These are phyloP conservation scores for Pholiota molesta DNA, from an alignment of 768 basidiomycete species.

Conservation along the genomic window DNA sequence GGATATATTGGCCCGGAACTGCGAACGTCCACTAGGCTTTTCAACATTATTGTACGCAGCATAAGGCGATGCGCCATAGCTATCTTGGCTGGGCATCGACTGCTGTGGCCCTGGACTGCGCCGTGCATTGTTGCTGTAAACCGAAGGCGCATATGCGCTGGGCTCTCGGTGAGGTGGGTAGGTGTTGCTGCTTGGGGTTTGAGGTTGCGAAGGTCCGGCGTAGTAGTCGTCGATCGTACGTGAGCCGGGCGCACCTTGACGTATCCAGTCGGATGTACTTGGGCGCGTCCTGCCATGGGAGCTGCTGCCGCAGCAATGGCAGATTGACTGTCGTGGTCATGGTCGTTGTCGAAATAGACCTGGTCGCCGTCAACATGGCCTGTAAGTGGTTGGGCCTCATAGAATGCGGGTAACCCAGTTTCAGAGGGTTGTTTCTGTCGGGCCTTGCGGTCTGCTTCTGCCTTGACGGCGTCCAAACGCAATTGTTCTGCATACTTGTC, in stretches of 20 bases:
- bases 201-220: slow-evolving; percentile 25
- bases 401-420: slow-evolving; percentile 74
- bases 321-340: slow-evolving; percentile 28
- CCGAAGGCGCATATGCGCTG: slow-evolving; percentile 40
- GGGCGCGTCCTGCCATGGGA: slow-evolving; percentile 30
- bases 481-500: slow-evolving; percentile 61
- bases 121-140: slow-evolving; percentile 24
- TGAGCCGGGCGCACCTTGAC: slow-evolving; percentile 64
- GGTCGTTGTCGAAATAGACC: slow-evolving; percentile 55
- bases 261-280: slow-evolving; percentile 59
- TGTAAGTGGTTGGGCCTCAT: slow-evolving; percentile 74
- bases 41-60: slow-evolving; percentile 28
- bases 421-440: slow-evolving; percentile 56
- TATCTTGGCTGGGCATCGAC: slow-evolving; percentile 17
- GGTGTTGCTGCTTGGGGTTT: slow-evolving; percentile 28
- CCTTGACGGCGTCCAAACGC: slow-evolving; percentile 84
- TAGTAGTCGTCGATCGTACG: slow-evolving; percentile 82
- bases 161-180: slow-evolving; percentile 46
- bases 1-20: slow-evolving; percentile 31
- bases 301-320: slow-evolving; percentile 34
- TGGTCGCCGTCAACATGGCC: slow-evolving; percentile 59
- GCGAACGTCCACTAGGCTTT: slow-evolving; percentile 36
- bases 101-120: slow-evolving; percentile 19
- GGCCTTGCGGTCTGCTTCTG: slow-evolving; percentile 83
- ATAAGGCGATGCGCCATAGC: slow-evolving; percentile 30